Conservation (phyloP, 2,329 filamentous ascomycete genomes). For the Trichophyton mentagrophytes region DNA sequence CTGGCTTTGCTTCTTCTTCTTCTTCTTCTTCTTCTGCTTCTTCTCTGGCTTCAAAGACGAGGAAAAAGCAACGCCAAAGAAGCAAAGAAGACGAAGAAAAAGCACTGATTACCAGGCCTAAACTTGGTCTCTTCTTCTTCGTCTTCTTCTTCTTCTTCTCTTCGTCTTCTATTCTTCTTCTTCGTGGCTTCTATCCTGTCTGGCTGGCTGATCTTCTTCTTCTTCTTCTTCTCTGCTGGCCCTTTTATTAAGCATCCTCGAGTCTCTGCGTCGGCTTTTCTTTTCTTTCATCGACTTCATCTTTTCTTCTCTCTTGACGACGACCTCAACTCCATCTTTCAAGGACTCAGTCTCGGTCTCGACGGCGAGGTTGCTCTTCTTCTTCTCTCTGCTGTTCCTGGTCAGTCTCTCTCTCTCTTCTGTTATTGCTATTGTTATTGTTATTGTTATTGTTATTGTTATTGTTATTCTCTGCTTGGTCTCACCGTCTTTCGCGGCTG, state of each 20-base stretch:
- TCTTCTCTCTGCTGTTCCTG: neutral
- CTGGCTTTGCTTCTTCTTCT: too few species aligned
- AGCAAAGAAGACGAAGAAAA: neutral
- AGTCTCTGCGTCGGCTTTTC: too few species aligned
- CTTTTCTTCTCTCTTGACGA: too few species aligned
- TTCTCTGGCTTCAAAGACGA: neutral
- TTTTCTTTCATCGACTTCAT: too few species aligned
- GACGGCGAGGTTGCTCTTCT: too few species aligned
- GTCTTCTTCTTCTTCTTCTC: neutral
- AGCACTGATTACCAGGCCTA: too few species aligned
- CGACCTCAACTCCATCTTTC: too few species aligned
- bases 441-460: too few species aligned
- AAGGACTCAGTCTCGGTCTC: neutral
- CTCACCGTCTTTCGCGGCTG: neutral
- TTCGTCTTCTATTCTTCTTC: neutral
- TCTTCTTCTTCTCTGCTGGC: too few species aligned
- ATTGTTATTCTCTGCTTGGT: neutral
- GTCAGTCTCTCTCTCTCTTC: neutral
- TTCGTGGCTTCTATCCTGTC: neutral
- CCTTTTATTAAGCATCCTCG: too few species aligned
- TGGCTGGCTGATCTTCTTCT: neutral
- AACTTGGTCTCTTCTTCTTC: too few species aligned
- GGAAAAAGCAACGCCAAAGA: too few species aligned
- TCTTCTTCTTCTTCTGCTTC: neutral
- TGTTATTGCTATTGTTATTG: neutral